Percentiles rank a stretch among this genome's conserved stretches.
phyloP scores from a whole-genome alignment of 2,329 filamentous ascomycete genomes.

The Trichoderma atroviride region DNA sequence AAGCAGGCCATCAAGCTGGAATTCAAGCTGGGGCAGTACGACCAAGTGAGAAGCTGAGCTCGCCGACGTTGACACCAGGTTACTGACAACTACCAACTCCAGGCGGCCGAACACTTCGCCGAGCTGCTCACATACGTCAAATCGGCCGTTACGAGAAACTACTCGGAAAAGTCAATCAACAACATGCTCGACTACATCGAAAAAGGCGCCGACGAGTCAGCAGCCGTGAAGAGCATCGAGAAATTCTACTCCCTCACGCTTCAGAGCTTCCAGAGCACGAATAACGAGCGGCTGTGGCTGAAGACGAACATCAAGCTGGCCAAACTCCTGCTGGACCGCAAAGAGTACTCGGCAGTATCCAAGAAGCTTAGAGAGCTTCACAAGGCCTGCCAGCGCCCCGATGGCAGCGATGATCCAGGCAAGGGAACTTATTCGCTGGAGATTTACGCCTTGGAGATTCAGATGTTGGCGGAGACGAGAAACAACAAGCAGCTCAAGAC shows the following conservation, averaged over 20 bases:
- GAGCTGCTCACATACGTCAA: constrained; percentile 98
- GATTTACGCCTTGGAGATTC: constrained; percentile 95
- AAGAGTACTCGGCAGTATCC: constrained; percentile 78
- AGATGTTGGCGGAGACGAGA: constrained; percentile 95
- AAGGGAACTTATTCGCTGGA: constrained; percentile 97
- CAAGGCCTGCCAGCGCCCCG: constrained; percentile 81
- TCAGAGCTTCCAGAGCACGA: constrained; percentile 92
- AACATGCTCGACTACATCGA: constrained; percentile 99
- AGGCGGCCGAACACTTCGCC: constrained; percentile 90
- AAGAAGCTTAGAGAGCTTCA: constrained; percentile 89
- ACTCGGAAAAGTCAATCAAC: constrained; percentile 99
- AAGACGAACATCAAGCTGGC: constrained; percentile 98
- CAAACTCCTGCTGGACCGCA: constrained; percentile 86
- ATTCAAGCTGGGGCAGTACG: constrained; percentile 87
- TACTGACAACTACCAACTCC: constrained; percentile 4
- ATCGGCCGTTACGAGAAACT: constrained; percentile 94
- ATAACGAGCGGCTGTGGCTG: constrained; percentile 95
- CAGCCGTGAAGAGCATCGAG: constrained; percentile 80
- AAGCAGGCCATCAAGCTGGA: constrained; percentile 99
- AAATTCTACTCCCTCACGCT: constrained; percentile 93
- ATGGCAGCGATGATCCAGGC: constrained; percentile 86
- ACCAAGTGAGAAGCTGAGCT: constrained; percentile 60
- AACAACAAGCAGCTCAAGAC: constrained; percentile 97
- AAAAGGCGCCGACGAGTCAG: constrained; percentile 74
- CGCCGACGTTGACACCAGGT: neutral